phyloP scores from a whole-genome alignment of 2,329 filamentous ascomycete genomes.

The Exserohilum turcica region DNA sequence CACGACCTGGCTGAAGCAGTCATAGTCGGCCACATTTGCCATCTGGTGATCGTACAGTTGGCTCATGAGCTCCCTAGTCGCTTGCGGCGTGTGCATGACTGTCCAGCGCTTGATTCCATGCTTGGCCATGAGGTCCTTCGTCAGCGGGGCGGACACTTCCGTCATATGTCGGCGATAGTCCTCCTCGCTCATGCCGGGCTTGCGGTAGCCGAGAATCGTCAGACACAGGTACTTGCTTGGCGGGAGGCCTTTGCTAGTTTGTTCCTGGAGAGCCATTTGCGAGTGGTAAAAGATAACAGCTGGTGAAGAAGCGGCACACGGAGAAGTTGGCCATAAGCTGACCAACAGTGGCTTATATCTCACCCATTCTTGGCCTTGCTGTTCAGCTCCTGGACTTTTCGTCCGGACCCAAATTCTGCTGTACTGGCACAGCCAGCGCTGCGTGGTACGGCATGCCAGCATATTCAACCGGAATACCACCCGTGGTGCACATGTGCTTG shows the following conservation, averaged over 20 bases:
- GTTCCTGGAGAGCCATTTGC: not conserved
- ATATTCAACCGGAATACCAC: not conserved
- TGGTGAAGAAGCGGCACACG: not conserved
- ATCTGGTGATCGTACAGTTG: conserved; percentile 55
- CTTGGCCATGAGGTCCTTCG: conserved; percentile 56
- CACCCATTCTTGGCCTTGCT: not conserved
- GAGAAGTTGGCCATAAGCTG: not conserved
- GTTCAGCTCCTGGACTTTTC: not conserved
- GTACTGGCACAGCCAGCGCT: not conserved
- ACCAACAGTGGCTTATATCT: not conserved
- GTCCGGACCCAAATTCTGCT: not conserved
- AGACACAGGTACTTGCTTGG: conserved; percentile 48
- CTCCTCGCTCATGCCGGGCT: conserved; percentile 56
- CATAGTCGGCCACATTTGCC: conserved; percentile 56
- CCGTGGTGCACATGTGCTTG: not conserved
- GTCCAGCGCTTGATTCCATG: conserved; percentile 57
- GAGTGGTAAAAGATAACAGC: not conserved
- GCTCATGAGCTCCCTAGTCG: conserved; percentile 45
- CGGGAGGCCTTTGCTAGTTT: not conserved
- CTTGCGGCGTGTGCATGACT: conserved; percentile 49
- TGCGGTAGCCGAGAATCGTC: conserved; percentile 57
- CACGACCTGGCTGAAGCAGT: conserved; percentile 58
- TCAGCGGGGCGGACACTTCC: conserved; percentile 54
- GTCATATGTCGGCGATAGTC: conserved; percentile 57
- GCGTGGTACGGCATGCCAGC: not conserved